These are phyloP conservation scores for Excoecaria agallocha DNA, from an alignment of 345 rosid genomes.

Conservation along the genomic window DNA sequence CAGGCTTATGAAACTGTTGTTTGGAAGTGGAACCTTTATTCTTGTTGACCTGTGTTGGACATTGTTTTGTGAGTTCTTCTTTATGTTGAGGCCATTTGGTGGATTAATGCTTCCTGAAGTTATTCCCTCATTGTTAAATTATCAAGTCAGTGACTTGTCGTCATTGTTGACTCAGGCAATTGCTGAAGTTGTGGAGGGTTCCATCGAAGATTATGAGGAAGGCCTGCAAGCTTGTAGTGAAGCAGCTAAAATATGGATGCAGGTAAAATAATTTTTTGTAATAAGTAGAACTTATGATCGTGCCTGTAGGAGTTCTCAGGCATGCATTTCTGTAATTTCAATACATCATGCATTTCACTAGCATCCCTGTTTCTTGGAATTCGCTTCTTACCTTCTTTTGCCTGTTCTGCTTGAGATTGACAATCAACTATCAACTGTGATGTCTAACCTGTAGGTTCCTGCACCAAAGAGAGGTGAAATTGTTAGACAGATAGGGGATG, in stretches of 20 bases:
- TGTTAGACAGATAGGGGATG: conserved; percentile 94
- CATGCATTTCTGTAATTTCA: neutral
- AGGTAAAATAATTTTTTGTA: conserved; percentile 36
- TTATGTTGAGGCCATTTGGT: neutral
- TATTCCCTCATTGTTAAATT: neutral
- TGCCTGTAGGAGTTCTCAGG: neutral
- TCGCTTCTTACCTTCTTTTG: neutral
- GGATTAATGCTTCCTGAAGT: neutral
- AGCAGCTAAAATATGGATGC: conserved; percentile 87
- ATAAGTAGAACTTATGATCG: neutral
- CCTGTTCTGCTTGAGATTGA: neutral
- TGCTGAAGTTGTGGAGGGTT: conserved; percentile 81
- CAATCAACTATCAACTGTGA: neutral
- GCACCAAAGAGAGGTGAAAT: conserved; percentile 98
- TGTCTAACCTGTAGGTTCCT: conserved; percentile 54
- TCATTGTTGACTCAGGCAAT: conserved; percentile 23
- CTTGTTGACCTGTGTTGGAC: neutral
- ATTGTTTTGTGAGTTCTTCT: neutral
- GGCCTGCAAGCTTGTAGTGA: conserved; percentile 83
- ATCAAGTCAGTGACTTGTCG: neutral
- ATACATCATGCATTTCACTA: neutral
- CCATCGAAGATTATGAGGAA: conserved; percentile 72
- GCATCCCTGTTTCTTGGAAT: neutral
- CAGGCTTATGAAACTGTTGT: neutral
- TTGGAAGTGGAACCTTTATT: neutral